These are phyloP conservation scores for Plenodomus biglobosus DNA, from an alignment of 2,329 filamentous ascomycete species.

Conservation along the genomic window DNA sequence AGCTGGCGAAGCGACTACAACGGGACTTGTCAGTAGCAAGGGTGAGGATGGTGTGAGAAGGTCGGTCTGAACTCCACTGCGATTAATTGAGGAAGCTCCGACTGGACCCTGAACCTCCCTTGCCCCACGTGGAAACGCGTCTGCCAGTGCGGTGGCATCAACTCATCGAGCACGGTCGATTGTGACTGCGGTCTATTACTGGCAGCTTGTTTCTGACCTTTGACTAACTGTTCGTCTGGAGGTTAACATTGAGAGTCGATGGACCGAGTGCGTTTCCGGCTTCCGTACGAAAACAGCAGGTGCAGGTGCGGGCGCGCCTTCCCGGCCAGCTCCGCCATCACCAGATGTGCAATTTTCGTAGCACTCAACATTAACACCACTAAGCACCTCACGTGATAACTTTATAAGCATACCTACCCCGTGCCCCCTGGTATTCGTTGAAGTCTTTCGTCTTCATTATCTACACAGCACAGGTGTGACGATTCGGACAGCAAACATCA, in stretches of 20 bases:
- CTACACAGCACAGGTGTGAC: background rate
- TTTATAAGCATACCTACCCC: background rate
- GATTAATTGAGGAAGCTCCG: constrained; percentile 14
- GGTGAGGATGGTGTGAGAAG: constrained; percentile 19
- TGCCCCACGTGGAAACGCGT: constrained; percentile 12
- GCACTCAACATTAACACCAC: constrained; percentile 4
- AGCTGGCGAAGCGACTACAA: background rate
- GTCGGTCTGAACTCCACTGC: constrained; percentile 12
- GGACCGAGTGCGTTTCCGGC: background rate
- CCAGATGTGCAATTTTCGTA: constrained; percentile 24
- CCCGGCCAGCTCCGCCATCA: constrained; percentile 34
- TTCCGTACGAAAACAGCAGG: constrained; percentile 9
- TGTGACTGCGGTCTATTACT: background rate
- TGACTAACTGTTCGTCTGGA: background rate
- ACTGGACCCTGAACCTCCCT: constrained; percentile 1
- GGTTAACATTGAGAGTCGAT: background rate
- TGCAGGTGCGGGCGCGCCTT: constrained; percentile 6
- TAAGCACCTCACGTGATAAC: background rate
- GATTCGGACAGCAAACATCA: constrained; percentile 7
- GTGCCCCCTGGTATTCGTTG: background rate
- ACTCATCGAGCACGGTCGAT: background rate
- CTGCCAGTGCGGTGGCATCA: background rate
- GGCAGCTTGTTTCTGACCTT: background rate
- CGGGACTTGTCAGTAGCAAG: constrained; percentile 10
- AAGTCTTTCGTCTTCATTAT: background rate